phyloP scores from a whole-genome alignment of 306 rosid genomes.

The Cucurbita argyrosperma region DNA sequence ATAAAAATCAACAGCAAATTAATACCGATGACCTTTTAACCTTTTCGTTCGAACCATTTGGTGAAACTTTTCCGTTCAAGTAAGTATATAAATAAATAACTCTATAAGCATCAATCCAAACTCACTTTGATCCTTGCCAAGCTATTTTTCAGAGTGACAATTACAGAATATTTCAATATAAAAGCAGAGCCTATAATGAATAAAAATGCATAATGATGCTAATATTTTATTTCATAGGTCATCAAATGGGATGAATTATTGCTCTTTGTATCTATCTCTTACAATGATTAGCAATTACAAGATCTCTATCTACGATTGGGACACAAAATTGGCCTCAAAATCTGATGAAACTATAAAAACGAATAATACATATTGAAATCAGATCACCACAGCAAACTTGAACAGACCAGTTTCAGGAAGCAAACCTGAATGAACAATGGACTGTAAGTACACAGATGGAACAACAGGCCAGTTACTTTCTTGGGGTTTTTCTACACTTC shows the following conservation, averaged over 20 bases:
- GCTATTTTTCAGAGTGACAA: too few species aligned
- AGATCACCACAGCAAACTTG: not conserved
- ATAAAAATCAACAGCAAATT: too few species aligned
- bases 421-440: not conserved
- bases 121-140: not conserved
- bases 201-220: not conserved
- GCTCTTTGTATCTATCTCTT: not conserved
- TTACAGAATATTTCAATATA: not conserved
- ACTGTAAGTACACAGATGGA: not conserved
- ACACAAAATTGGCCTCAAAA: conserved; percentile 21
- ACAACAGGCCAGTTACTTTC: not conserved
- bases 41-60: too few species aligned
- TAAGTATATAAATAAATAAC: not conserved
- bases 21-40: too few species aligned
- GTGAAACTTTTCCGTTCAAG: too few species aligned
- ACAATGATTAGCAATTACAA: conserved; percentile 26
- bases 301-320: conserved; percentile 27
- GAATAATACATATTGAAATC: conserved; percentile 17
- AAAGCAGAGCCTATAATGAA: not conserved
- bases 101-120: not conserved
- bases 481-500: not conserved
- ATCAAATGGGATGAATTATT: conserved; percentile 2
- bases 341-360: conserved; percentile 12
- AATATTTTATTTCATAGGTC: not conserved
- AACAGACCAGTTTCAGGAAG: not conserved